phyloP scores from a whole-genome alignment of 2,329 filamentous ascomycete species.

The Aureobasidium sp. region DNA sequence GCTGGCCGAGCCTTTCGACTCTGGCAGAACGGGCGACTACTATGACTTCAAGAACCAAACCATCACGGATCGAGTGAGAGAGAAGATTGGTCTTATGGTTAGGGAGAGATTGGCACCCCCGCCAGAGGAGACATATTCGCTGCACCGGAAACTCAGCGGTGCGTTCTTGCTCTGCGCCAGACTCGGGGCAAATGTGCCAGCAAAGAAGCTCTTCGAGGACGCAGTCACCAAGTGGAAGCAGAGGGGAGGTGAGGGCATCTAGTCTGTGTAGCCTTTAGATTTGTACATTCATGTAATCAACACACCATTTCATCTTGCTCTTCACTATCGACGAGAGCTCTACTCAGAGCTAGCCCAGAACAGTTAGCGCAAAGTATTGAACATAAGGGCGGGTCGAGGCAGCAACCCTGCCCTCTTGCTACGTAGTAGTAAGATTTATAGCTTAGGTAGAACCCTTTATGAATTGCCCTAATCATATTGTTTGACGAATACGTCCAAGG shows the following conservation, averaged over 20 bases:
- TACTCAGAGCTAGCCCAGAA: too few species aligned
- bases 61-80: constrained; percentile 87
- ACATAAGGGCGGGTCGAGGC: too few species aligned
- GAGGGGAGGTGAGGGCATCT: neutral
- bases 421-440: too few species aligned
- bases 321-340: too few species aligned
- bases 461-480: too few species aligned
- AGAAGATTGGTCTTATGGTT: constrained; percentile 87
- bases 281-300: too few species aligned
- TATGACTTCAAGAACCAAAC: constrained; percentile 95
- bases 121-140: constrained; percentile 92
- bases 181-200: constrained; percentile 74
- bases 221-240: constrained; percentile 32
- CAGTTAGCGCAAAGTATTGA: too few species aligned
- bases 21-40: constrained; percentile 59
- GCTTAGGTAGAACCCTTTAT: too few species aligned
- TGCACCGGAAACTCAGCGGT: constrained; percentile 91
- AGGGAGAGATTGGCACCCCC: constrained; percentile 81
- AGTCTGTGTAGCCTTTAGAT: too few species aligned
- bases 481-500: too few species aligned
- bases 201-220: constrained; percentile 69
- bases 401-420: too few species aligned
- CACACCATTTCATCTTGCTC: too few species aligned
- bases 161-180: constrained; percentile 88
- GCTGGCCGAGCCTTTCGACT: constrained; percentile 79